These are phyloP conservation scores for Rachicladosporium sp. DNA, from an alignment of 2,329 filamentous ascomycete species.

Conservation along the genomic window DNA sequence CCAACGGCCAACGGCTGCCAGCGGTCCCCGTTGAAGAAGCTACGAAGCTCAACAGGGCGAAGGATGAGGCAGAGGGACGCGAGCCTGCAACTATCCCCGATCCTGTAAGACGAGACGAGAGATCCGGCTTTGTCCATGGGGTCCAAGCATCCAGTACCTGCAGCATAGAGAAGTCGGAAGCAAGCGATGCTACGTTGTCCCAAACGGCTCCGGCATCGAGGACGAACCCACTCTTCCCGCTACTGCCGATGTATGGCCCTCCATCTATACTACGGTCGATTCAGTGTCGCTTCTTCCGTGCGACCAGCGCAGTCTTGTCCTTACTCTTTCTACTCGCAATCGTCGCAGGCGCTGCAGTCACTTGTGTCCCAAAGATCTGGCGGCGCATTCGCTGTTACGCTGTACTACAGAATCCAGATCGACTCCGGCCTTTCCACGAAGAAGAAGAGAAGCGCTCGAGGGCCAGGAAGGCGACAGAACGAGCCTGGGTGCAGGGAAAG, in stretches of 20 bases:
- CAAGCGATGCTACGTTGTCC: slow-evolving; percentile 28
- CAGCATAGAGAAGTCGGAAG: slow-evolving; percentile 30
- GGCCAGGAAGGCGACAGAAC: slow-evolving; percentile 45
- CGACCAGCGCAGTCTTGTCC: slow-evolving; percentile 63
- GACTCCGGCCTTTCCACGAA: slow-evolving; percentile 53
- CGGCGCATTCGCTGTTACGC: slow-evolving; percentile 40
- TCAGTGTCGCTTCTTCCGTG: slow-evolving; percentile 53
- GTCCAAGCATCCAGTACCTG: slow-evolving; percentile 9
- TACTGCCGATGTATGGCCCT: slow-evolving; percentile 69
- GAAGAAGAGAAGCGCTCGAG: slow-evolving; percentile 55
- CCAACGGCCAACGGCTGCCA: slow-evolving; percentile 50
- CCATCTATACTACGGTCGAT: slow-evolving; percentile 52
- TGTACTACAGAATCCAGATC: slow-evolving; percentile 48
- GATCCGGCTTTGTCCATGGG: slow-evolving; percentile 31
- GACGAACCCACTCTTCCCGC: slow-evolving; percentile 74
- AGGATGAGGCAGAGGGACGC: slow-evolving; percentile 36
- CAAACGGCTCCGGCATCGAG: slow-evolving; percentile 46
- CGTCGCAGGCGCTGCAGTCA: slow-evolving; percentile 60
- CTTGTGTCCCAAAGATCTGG: slow-evolving; percentile 45
- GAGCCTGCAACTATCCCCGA: slow-evolving; percentile 20
- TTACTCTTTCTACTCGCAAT: slow-evolving; percentile 65
- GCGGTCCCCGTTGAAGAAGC: slow-evolving; percentile 59
- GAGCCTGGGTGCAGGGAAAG: slow-evolving; percentile 45
- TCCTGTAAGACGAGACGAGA: slow-evolving; percentile 27
- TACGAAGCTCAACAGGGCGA: slow-evolving; percentile 53